Conservation (phyloP, 2,329 filamentous ascomycete species). For the Pseudogymnoascus sp. region DNA sequence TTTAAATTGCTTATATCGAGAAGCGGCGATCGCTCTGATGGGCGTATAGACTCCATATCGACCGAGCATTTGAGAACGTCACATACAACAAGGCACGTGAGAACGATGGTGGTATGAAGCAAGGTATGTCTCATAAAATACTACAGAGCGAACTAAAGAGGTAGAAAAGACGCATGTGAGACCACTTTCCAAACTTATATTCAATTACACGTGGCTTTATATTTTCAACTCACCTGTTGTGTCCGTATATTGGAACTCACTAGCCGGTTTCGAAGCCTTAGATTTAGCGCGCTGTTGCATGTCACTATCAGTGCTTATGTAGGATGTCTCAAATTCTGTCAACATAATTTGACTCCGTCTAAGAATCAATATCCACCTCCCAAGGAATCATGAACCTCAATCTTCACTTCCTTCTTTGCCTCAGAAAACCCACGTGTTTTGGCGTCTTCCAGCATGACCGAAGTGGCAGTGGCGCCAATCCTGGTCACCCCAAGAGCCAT, state of each 20-base stretch:
- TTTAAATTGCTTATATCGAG: not conserved
- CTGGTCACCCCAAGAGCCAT: conserved; percentile 46
- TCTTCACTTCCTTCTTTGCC: conserved; percentile 16
- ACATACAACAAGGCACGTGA: not conserved
- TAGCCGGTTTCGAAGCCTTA: no score
- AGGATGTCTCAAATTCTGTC: no score
- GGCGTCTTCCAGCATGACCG: conserved; percentile 48
- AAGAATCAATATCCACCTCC: conserved; percentile 1
- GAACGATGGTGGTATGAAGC: not conserved
- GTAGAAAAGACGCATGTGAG: not conserved
- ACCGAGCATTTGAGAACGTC: not conserved
- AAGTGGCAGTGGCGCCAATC: conserved; percentile 48
- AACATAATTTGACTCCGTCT: no score
- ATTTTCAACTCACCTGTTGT: no score
- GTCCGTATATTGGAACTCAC: no score
- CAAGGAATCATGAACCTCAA: conserved; percentile 2
- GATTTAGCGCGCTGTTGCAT: no score
- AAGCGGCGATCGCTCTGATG: not conserved
- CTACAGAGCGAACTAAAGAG: not conserved
- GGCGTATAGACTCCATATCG: not conserved
- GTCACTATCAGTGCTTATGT: no score
- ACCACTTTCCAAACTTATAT: not conserved
- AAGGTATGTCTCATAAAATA: not conserved
- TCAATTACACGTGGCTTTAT: no score
- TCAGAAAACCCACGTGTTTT: conserved; percentile 38